Evolutionary conservation across 768 basidiomycete species (phyloP).

Genomic region (Suillus hirtellus): DNA sequence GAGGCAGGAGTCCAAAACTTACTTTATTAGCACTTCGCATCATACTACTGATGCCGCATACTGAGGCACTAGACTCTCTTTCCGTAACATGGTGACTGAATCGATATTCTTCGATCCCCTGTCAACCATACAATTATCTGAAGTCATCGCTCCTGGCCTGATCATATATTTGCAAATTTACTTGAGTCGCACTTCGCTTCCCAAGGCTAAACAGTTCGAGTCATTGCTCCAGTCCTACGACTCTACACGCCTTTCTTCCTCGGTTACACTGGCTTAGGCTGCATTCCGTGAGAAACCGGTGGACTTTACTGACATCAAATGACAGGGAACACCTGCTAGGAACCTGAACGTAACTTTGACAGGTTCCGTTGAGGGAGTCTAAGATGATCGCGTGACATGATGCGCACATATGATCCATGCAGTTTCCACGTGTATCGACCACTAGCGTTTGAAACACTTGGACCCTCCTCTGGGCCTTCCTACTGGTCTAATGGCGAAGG

Average conservation of each 20-base stretch:
- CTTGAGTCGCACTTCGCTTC: neutral
- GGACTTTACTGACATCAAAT: neutral
- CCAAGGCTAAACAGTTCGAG: neutral
- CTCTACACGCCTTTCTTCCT: neutral
- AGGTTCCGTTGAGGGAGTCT: neutral
- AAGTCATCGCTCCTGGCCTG: neutral
- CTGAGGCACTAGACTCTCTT: neutral
- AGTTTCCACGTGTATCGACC: neutral
- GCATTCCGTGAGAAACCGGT: slow-evolving; percentile 1
- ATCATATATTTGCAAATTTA: neutral
- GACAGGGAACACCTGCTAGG: neutral
- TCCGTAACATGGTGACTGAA: neutral
- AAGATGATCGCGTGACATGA: neutral
- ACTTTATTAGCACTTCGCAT: neutral
- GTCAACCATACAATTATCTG: neutral
- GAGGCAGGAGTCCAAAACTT: neutral
- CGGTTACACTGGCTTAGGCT: neutral
- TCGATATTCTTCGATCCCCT: neutral
- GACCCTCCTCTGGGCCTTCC: neutral
- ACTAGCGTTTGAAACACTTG: neutral
- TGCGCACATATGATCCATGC: neutral
- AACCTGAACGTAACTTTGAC: slow-evolving; percentile 2
- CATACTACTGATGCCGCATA: too few relatives aligned
- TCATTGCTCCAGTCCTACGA: neutral
- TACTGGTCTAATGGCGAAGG: neutral